These are phyloP conservation scores for Linaria vulgaris DNA, from an alignment of 257 asterid species.

Conservation along the genomic window DNA sequence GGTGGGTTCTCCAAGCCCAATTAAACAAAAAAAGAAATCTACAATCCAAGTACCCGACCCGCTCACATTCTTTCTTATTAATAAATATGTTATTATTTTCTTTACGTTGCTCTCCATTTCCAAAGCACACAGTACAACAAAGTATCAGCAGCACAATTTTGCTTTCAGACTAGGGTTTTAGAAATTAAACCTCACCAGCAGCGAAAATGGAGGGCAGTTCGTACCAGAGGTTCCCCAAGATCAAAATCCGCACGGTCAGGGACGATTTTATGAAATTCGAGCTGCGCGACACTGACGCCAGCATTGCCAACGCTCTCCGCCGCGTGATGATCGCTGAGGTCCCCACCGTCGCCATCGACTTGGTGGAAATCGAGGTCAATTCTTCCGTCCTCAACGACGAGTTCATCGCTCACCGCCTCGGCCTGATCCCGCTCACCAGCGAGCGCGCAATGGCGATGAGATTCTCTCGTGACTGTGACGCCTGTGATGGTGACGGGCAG, in stretches of 20 bases:
- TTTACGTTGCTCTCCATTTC: not conserved
- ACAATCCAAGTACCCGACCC: not conserved
- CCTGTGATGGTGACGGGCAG: slow-evolving; percentile 98
- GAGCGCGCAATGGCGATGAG: slow-evolving; percentile 97
- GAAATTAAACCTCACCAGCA: too few species aligned
- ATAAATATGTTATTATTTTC: too few species aligned
- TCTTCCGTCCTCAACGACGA: slow-evolving; percentile 90
- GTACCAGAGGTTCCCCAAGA: slow-evolving; percentile 81
- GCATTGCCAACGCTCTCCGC: slow-evolving; percentile 96
- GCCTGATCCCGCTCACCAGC: slow-evolving; percentile 80
- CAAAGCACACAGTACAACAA: too few species aligned
- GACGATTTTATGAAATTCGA: slow-evolving; percentile 84
- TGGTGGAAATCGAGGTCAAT: slow-evolving; percentile 95
- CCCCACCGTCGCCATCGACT: slow-evolving; percentile 89
- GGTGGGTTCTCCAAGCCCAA: too few species aligned
- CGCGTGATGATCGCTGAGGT: slow-evolving; percentile 98
- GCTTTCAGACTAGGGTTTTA: too few species aligned
- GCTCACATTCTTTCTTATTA: not conserved
- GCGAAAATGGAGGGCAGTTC: slow-evolving; percentile 63
- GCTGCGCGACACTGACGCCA: slow-evolving; percentile 88
- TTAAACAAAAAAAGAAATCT: too few species aligned
- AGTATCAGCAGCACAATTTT: too few species aligned
- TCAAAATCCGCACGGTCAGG: slow-evolving; percentile 76
- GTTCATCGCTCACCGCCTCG: slow-evolving; percentile 93
- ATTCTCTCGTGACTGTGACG: slow-evolving; percentile 95